Evolutionary conservation across 1,284 basidiomycete genomes (phyloP).

Genomic region (Meripilus lineatus): DNA sequence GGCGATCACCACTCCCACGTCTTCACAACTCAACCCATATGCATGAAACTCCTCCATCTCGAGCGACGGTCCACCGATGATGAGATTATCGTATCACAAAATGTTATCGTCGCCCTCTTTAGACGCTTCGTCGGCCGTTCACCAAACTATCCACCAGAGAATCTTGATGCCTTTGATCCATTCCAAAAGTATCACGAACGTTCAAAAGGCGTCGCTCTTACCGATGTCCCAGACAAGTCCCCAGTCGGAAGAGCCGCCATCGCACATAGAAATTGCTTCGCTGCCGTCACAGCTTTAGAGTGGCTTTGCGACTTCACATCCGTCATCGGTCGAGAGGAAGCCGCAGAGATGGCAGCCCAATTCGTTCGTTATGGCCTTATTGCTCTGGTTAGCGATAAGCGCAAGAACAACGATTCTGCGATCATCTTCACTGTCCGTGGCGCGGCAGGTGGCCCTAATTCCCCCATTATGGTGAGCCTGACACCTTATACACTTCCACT

Average conservation of each 20-base stretch:
- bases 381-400: constrained; percentile 79
- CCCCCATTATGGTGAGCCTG: constrained; percentile 64
- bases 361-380: constrained; percentile 96
- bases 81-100: constrained; percentile 94
- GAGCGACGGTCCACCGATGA: constrained; percentile 92
- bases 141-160: constrained; percentile 67
- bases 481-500: background rate
- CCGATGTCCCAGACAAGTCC: constrained; percentile 61
- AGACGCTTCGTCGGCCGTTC: constrained; percentile 87
- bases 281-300: constrained; percentile 83
- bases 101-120: constrained; percentile 93
- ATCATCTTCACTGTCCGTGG: constrained; percentile 88
- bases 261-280: constrained; percentile 77
- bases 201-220: constrained; percentile 70
- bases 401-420: constrained; percentile 83
- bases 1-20: constrained; percentile 89
- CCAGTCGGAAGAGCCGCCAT: constrained; percentile 43
- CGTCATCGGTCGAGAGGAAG: constrained; percentile 93
- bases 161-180: constrained; percentile 50
- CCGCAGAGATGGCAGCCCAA: constrained; percentile 95
- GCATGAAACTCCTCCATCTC: constrained; percentile 96
- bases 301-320: constrained; percentile 99
- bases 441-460: constrained; percentile 67
- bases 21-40: constrained; percentile 93
- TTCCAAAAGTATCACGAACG: constrained; percentile 77